Percentiles rank a stretch among this genome's conserved stretches.
Evolutionary conservation across 257 asterid species (phyloP).

Genomic region (Solanum rostratum): DNA sequence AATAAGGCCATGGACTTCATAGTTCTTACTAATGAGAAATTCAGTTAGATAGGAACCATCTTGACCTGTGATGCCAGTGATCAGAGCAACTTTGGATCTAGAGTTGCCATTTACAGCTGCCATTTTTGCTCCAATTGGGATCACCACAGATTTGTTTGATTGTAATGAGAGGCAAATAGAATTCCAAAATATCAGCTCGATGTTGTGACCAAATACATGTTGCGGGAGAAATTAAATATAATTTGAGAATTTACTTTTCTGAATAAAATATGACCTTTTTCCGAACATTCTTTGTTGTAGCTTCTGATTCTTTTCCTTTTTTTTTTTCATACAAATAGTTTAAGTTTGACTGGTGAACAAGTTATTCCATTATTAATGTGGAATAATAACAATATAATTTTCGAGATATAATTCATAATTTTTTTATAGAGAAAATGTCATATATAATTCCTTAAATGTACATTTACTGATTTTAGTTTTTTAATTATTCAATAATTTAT

Average conservation of each 20-base stretch:
- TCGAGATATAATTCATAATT: too few species aligned
- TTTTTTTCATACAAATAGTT: too few species aligned
- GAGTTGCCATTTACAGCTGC: slow-evolving; percentile 23
- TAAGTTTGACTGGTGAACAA: background rate
- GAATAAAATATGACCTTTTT: too few species aligned
- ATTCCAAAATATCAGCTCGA: background rate
- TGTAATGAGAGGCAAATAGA: background rate
- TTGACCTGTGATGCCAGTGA: slow-evolving; percentile 97
- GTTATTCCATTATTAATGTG: too few species aligned
- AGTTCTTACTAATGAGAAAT: slow-evolving; percentile 61
- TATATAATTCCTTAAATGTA: too few species aligned
- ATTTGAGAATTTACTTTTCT: background rate
- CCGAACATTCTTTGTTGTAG: too few species aligned
- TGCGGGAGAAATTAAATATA: background rate
- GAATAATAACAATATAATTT: too few species aligned
- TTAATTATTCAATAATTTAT: too few species aligned
- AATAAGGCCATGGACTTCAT: slow-evolving; percentile 92
- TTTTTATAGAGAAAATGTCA: too few species aligned
- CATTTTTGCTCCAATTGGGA: background rate
- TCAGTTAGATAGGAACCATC: slow-evolving; percentile 97
- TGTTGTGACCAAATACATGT: background rate
- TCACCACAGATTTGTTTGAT: background rate
- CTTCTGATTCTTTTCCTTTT: too few species aligned
- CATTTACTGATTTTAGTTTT: too few species aligned
- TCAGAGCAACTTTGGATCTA: slow-evolving; percentile 66